Evolutionary conservation across 768 basidiomycete species (phyloP).

Genomic region (Termitomyces sp.): DNA sequence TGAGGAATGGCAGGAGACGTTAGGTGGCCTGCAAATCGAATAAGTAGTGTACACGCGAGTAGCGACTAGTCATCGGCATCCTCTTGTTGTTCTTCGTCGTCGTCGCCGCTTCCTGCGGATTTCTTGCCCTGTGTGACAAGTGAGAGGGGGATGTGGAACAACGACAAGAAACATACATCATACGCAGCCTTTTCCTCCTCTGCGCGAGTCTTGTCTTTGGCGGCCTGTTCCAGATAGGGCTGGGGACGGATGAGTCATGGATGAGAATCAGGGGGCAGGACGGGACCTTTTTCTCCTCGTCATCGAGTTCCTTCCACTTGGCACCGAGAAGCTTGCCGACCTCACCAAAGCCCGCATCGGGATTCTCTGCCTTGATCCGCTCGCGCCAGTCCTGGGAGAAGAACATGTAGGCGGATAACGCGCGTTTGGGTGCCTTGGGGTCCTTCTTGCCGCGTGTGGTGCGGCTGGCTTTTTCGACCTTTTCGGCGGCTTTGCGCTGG

Average conservation of each 20-base stretch:
- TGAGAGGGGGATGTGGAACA: not conserved
- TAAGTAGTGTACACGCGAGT: constrained; percentile 7
- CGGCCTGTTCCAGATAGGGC: constrained; percentile 89
- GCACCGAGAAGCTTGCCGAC: constrained; percentile 93
- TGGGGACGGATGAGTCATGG: too few relatives aligned
- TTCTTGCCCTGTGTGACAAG: constrained; percentile 19
- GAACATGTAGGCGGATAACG: constrained; percentile 98
- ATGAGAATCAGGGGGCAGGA: too few relatives aligned
- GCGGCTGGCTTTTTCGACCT: constrained; percentile 57
- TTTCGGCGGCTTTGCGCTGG: constrained; percentile 75
- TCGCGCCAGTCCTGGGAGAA: constrained; percentile 96
- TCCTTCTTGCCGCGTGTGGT: constrained; percentile 63
- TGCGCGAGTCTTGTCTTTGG: constrained; percentile 82
- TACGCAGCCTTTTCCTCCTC: constrained; percentile 71
- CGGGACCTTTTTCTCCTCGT: constrained; percentile 88
- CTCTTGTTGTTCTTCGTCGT: constrained; percentile 25
- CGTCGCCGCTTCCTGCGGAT: constrained; percentile 25
- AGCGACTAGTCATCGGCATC: constrained; percentile 27
- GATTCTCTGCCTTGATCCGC: constrained; percentile 94
- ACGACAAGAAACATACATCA: constrained; percentile 30
- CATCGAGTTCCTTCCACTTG: constrained; percentile 95
- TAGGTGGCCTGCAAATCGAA: constrained; percentile 5
- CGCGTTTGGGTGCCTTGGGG: constrained; percentile 85
- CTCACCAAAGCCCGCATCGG: constrained; percentile 91
- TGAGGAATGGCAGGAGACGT: constrained; percentile 6